phyloP scores from a whole-genome alignment of 1,284 basidiomycete genomes.

The Rhizopogon hawkerae region DNA sequence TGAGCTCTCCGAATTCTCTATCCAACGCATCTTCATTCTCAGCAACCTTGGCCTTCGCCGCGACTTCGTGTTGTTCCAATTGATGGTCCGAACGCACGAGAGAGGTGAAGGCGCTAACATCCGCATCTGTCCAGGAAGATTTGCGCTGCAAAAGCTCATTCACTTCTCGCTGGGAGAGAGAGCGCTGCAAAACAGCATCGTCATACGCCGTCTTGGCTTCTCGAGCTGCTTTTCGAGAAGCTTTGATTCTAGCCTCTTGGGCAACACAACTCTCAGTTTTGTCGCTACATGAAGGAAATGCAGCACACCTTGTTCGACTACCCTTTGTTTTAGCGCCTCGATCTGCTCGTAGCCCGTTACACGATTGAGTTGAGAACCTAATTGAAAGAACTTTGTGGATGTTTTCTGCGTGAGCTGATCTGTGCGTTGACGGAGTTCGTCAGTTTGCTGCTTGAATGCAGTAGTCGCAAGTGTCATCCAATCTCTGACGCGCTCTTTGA shows the following conservation, averaged over 20 bases:
- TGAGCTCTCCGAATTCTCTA: constrained; percentile 74
- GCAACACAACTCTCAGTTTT: constrained; percentile 10
- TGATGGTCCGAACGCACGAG: constrained; percentile 84
- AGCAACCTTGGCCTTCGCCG: constrained; percentile 57
- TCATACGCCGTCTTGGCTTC: constrained; percentile 71
- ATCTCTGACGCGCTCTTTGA: constrained; percentile 38
- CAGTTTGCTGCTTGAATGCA: constrained; percentile 43
- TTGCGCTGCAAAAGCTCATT: constrained; percentile 90
- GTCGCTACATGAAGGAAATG: constrained; percentile 2
- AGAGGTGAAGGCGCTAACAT: constrained; percentile 76
- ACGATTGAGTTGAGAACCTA: constrained; percentile 74
- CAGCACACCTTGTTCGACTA: constrained; percentile 70
- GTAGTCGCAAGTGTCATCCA: constrained; percentile 44
- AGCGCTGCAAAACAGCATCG: constrained; percentile 63
- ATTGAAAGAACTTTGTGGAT: constrained; percentile 54
- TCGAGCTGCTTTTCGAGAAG: constrained; percentile 50
- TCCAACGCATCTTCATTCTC: constrained; percentile 74
- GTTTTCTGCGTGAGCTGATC: constrained; percentile 51
- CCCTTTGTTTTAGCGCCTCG: constrained; percentile 69
- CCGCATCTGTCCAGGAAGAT: constrained; percentile 74
- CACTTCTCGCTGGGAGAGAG: constrained; percentile 78
- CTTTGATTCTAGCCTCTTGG: constrained; percentile 57
- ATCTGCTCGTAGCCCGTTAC: constrained; percentile 89
- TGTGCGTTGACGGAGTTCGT: constrained; percentile 45
- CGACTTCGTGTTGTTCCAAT: constrained; percentile 68